Evolutionary conservation across 1,284 basidiomycete genomes (phyloP).

Genomic region (Afroboletus lepidellus): DNA sequence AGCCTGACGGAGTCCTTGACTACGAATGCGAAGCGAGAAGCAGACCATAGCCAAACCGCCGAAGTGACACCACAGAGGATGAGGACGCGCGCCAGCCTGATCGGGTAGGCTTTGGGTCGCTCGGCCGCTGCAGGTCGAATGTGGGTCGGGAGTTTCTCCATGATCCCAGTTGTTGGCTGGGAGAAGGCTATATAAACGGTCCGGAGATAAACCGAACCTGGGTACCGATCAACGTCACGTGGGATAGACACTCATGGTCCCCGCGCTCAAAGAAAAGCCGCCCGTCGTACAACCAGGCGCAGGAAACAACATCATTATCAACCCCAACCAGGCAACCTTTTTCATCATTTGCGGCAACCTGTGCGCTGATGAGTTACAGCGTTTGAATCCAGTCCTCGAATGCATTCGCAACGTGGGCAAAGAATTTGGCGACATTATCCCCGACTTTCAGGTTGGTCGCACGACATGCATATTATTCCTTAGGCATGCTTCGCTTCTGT

Average conservation of each 20-base stretch:
- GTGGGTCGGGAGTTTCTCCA: constrained; percentile 33
- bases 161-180: constrained; percentile 3
- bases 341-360: neutral
- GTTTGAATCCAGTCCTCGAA: constrained; percentile 86
- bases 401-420: constrained; percentile 86
- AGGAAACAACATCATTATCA: constrained; percentile 79
- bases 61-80: constrained; percentile 17
- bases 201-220: too few species aligned
- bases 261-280: constrained; percentile 36
- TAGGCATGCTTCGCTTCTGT: constrained; percentile 50
- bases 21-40: constrained; percentile 10
- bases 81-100: constrained; percentile 14
- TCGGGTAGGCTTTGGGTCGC: constrained; percentile 9
- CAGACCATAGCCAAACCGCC: constrained; percentile 22
- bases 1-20: constrained; percentile 14
- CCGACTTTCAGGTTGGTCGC: constrained; percentile 95
- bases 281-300: constrained; percentile 68
- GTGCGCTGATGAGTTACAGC: constrained; percentile 41
- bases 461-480: constrained; percentile 92
- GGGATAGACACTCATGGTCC: constrained; percentile 10
- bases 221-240: constrained; percentile 12
- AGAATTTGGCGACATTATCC: constrained; percentile 92
- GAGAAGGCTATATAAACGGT: neutral
- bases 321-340: constrained; percentile 27
- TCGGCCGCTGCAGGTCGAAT: constrained; percentile 7